Evolutionary conservation across 2,329 filamentous ascomycete genomes (phyloP), one percentile per base, ranked within the genome.

Genomic region (Aspergillus tamarii): DNA sequence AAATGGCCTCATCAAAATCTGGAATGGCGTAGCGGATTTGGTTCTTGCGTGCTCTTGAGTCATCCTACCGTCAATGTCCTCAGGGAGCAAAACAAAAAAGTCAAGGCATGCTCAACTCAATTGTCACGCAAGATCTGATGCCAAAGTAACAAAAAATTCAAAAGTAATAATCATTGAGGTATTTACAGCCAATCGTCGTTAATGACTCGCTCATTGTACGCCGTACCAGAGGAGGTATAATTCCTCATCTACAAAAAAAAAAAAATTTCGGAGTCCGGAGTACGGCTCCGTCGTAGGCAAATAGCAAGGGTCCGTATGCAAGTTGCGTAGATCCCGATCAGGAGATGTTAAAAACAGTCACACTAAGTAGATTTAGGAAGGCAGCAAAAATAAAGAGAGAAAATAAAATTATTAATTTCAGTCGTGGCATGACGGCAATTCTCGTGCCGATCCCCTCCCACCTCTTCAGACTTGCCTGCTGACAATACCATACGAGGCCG

Each of bases 1-100:
- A 68, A 62, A 67, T 68, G 66, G 63, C 43, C 67, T 68, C 61
- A 68, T 67, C 21, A 56, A 34, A 36, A 52, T 36, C 26, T 19
- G 46, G 41, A 50, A 68, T 68, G 58, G 63, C 67, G 59, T 54
- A 54, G 60, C 43, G 16, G 26, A n/a, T 23, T 28, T 12, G 43
- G n/a, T 26, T 55, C 32, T 55, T 55, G 32, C 48, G 59, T 32
- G 36, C 32, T 46, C 23, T 55, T 57, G 54, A 62, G 43, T 62
- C 55, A 58, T 62, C 46, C 45, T 39, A n/a, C 52, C 50, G 26
- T 48, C 21, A 48, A 48, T 23, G 45, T 26, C 46, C 46, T 30
- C 30, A 23, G 32, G 12, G 32, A 55, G 23, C 52, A 36, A 39
- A 32, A 23, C 7, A 45, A 39, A 55, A 55, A 55, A n/a, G 16